Base-by-base conservation (phyloP, 148 eudicot genomes). In the Linanthus parryae region DNA sequence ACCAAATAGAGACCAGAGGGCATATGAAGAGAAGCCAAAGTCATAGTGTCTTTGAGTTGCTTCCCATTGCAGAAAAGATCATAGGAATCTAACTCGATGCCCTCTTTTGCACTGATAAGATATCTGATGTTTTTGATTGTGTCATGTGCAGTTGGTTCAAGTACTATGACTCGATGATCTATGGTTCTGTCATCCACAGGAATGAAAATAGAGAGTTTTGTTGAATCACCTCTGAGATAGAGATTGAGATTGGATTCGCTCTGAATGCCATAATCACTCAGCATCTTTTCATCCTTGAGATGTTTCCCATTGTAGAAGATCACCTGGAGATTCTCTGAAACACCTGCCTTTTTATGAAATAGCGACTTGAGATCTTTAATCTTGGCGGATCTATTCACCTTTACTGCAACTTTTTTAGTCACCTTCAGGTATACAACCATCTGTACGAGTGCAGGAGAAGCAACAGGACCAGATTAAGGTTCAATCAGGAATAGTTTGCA, bases 201-300 rank as follows among this genome's bases (percentile, higher is more conserved):
- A 1, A 61, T 20, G 11, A 36, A 54, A 43, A 76, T 10, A 2
- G 4, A n/a, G 4, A 71, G 23, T 29, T 40, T 56, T 19, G 40
- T 56, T 1, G 17, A 3, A 13, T n/a, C 22, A 0, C 38, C 55
- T 20, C 63, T 35, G 20, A 63, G 20, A 25, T 44, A 12, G 30
- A 71, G 52, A 11, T 55, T 35, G 51, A 75, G 43, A 9, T 49
- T 62, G 33, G 73, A 66, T 42, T 71, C 52, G n/a, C 33, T 3
- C 22, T 23, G 46, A 39, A 75, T 31, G 12, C 60, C 51, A 16
- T 55, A 71, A 33, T 59, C 52, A 11, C 18, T 53, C 25, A 67
- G 42, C 31, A 60, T 76, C 5, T 17, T 29, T 9, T 56, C 61
- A 22, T 76, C 62, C 31, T 37, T 3, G 14, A 72, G 63, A 14